Evolutionary conservation across 768 basidiomycete species (phyloP).

Genomic region (Mrakia hoshinonis): DNA sequence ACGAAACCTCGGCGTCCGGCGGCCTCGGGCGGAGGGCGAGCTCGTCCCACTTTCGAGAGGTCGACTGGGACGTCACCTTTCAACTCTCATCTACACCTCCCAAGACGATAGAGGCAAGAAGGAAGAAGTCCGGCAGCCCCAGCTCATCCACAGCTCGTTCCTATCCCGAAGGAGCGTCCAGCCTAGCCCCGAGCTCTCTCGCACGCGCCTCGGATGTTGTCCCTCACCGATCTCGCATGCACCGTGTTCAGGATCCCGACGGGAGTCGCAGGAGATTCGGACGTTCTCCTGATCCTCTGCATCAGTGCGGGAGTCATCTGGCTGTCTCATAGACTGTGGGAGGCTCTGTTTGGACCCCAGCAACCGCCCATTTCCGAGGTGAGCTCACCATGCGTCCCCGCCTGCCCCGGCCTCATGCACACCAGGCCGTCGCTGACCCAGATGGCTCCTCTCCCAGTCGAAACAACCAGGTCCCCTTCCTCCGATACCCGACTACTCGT

Average conservation of each 20-base stretch:
- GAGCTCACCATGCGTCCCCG: not conserved
- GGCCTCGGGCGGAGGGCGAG: no score
- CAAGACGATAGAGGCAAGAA: no score
- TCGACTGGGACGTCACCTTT: no score
- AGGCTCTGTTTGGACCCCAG: not conserved
- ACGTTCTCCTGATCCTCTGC: not conserved
- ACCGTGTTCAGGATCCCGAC: not conserved
- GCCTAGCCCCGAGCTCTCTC: not conserved
- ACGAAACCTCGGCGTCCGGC: no score
- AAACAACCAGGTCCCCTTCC: not conserved
- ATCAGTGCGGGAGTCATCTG: not conserved
- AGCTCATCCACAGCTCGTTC: no score
- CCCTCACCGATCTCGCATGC: slow-evolving; percentile 4
- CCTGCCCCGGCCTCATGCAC: not conserved
- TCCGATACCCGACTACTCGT: slow-evolving; percentile 24
- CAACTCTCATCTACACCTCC: no score
- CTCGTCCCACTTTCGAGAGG: no score
- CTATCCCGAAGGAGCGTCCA: no score
- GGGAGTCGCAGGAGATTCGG: not conserved
- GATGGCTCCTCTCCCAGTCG: not conserved
- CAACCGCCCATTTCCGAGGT: not conserved
- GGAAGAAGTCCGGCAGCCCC: no score
- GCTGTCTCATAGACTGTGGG: not conserved
- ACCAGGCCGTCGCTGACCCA: not conserved
- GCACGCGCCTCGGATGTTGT: not conserved